These are phyloP conservation scores for Coemansia sp. DNA, from an alignment of 371 early-diverging fungal species.

Conservation along the genomic window DNA sequence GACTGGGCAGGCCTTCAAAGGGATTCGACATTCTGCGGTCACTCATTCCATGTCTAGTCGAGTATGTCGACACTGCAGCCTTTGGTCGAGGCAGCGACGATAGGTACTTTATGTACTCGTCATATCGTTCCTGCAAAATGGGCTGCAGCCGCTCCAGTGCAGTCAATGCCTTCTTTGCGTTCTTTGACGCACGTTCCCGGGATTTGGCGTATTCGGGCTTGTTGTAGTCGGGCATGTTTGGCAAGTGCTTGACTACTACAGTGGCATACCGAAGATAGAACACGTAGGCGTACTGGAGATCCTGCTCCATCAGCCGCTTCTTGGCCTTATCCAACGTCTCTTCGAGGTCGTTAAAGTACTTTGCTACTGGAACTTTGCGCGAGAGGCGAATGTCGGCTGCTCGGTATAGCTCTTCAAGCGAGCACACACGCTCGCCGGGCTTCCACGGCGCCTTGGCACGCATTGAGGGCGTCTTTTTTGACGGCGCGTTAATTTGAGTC, in stretches of 20 bases:
- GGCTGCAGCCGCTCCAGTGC: conserved; percentile 50
- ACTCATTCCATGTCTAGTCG: conserved; percentile 27
- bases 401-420: conserved; percentile 42
- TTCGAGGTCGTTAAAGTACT: conserved; percentile 48
- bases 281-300: conserved; percentile 52
- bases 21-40: conserved; percentile 8
- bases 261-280: conserved; percentile 51
- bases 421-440: conserved; percentile 47
- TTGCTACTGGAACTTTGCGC: conserved; percentile 36
- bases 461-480: conserved; percentile 9
- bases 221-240: conserved; percentile 49
- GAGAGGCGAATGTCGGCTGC: conserved; percentile 46
- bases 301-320: conserved; percentile 42
- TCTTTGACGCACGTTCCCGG: conserved; percentile 33
- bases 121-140: conserved; percentile 37
- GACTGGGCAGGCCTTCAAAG: background rate
- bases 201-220: conserved; percentile 35
- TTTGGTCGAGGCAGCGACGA: conserved; percentile 41
- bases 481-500: background rate
- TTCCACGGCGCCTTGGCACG: conserved; percentile 20
- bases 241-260: conserved; percentile 50
- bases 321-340: conserved; percentile 48
- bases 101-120: conserved; percentile 46
- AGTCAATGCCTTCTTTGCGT: conserved; percentile 38
- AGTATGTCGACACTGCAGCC: conserved; percentile 44